Base-by-base conservation (phyloP, 768 basidiomycete genomes). In the Suillus lakei region DNA sequence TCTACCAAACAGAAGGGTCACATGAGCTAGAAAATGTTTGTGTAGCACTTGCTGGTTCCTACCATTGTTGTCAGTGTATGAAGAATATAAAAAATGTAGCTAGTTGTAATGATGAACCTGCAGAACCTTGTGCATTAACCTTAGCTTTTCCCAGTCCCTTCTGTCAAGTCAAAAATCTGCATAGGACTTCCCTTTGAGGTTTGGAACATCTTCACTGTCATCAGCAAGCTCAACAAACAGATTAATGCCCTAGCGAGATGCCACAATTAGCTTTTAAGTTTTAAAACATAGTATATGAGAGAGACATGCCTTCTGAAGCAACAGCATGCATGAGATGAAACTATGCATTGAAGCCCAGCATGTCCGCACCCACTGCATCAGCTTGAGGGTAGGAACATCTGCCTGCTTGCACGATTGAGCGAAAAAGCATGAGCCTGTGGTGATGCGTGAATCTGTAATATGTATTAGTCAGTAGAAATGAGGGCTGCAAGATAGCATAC, bases 71-170 rank as follows among this genome's bases (percentile, higher is more conserved):
- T n/a, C n/a, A n/a, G n/a, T n/a, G n/a, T n/a, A n/a, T n/a, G n/a
- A n/a, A n/a, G n/a, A n/a, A n/a, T n/a, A n/a, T n/a, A n/a, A n/a
- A n/a, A n/a, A n/a, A n/a, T n/a, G n/a, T n/a, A n/a, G n/a, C n/a
- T n/a, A n/a, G n/a, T n/a, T n/a, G n/a, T n/a, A n/a, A n/a, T n/a
- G n/a, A n/a, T n/a, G n/a, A n/a, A n/a, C 61, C 65, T 44, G 64
- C 75, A 66, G 32, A 73, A 71, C 50, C 73, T 70, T 7, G 23
- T 70, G 65, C 7, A 76, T 71, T 6, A 73, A 65, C 15, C 59
- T 62, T 1, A 78, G 55, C 39, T 67, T 66, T 21, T 67, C 66
- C 75, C 76, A 78, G 56, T 78, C 74, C 5, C 59, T 26, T 1
- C 30, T 4, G 8, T 63, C n/a, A 0, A 77, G 66, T n/a, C 59